These are phyloP conservation scores for Rubroboletus pulcherrimus DNA, from an alignment of 768 basidiomycete genomes.

Conservation along the genomic window DNA sequence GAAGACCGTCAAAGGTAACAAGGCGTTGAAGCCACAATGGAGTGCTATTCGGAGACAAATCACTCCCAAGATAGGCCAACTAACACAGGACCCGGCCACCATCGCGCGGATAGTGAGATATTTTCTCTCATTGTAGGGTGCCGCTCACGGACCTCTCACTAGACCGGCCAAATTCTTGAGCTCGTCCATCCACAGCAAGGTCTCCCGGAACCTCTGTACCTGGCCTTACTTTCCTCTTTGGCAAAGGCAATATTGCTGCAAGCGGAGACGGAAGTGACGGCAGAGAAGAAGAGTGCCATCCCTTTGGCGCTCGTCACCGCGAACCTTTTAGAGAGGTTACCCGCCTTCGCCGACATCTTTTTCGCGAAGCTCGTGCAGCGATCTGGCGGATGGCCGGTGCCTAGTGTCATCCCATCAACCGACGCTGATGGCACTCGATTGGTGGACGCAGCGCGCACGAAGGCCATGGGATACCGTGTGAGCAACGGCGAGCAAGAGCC, in stretches of 20 bases:
- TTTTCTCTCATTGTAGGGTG: slow-evolving; percentile 5
- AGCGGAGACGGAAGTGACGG: slow-evolving; percentile 90
- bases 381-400: slow-evolving; percentile 85
- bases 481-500: slow-evolving; percentile 48
- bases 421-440: slow-evolving; percentile 51
- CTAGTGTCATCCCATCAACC: slow-evolving; percentile 50
- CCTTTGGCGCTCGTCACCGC: slow-evolving; percentile 75
- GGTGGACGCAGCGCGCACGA: slow-evolving; percentile 38
- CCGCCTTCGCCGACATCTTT: slow-evolving; percentile 67
- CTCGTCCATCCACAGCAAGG: slow-evolving; percentile 34
- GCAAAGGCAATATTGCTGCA: slow-evolving; percentile 86
- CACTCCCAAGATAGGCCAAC: slow-evolving; percentile 82
- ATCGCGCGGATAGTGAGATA: slow-evolving; percentile 63
- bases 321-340: slow-evolving; percentile 58
- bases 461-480: slow-evolving; percentile 56
- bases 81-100: slow-evolving; percentile 64
- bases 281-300: slow-evolving; percentile 78
- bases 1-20: slow-evolving; percentile 58
- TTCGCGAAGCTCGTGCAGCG: slow-evolving; percentile 84
- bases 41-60: slow-evolving; percentile 70
- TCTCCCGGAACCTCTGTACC: slow-evolving; percentile 47
- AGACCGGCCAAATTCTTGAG: slow-evolving; percentile 43
- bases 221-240: slow-evolving; percentile 80
- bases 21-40: slow-evolving; percentile 56
- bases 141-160: slow-evolving; percentile 10